Evolutionary conservation across 2,329 filamentous ascomycete genomes (phyloP).

Genomic region (Tothia fuscella): DNA sequence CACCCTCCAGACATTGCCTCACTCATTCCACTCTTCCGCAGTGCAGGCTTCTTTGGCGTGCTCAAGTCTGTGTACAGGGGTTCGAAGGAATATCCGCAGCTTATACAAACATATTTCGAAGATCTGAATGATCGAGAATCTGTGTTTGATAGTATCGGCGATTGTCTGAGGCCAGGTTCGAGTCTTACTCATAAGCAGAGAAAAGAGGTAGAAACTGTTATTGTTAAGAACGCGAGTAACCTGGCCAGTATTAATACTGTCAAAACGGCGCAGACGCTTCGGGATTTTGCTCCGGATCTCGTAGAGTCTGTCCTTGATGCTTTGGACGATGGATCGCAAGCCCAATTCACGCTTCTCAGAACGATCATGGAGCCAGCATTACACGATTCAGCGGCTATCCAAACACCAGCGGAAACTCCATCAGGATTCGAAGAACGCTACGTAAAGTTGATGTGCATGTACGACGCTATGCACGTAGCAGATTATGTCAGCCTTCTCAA

Average conservation of each 20-base stretch:
- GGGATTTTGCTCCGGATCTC: constrained; percentile 48
- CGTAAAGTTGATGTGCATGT: constrained; percentile 81
- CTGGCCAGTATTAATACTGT: constrained; percentile 56
- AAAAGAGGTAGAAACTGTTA: constrained; percentile 55
- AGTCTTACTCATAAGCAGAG: constrained; percentile 57
- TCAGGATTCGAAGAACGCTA: constrained; percentile 68
- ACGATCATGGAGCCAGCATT: constrained; percentile 56
- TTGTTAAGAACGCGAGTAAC: constrained; percentile 52
- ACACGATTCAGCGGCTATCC: constrained; percentile 10
- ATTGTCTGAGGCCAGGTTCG: constrained; percentile 56
- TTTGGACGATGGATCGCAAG: constrained; percentile 46
- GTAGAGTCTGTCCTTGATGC: constrained; percentile 55
- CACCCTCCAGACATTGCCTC: constrained; percentile 70
- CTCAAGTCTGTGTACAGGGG: constrained; percentile 76
- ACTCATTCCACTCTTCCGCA: constrained; percentile 65
- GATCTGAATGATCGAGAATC: constrained; percentile 64
- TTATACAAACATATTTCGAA: constrained; percentile 73
- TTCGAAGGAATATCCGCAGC: constrained; percentile 66
- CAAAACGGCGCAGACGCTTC: constrained; percentile 53
- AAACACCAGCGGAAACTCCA: constrained; percentile 17
- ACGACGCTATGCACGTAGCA: constrained; percentile 69
- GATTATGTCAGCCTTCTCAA: constrained; percentile 71
- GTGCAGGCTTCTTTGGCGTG: constrained; percentile 80
- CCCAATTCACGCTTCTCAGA: constrained; percentile 66
- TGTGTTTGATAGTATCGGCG: constrained; percentile 68